A percentile compares a stretch with the other conserved stretches of the same genome.
These are phyloP conservation scores for Petunia hybrid DNA, from an alignment of 305 asterid species.

Conservation along the genomic window DNA sequence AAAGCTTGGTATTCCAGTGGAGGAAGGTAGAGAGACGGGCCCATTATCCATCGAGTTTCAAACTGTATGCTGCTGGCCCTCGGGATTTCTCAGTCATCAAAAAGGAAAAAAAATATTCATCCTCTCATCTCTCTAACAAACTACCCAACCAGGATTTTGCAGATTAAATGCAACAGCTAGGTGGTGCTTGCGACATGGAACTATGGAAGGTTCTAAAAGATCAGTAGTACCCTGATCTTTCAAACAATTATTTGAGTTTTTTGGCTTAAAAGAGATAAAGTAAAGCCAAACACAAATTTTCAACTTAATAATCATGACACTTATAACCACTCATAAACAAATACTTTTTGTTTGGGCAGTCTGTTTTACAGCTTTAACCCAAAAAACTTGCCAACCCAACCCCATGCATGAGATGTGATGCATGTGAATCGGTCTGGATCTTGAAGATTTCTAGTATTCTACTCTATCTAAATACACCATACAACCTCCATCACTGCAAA, in stretches of 20 bases:
- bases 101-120: background rate
- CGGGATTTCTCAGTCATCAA: too few species aligned
- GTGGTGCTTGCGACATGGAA: background rate
- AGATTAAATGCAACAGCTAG: slow-evolving; percentile 11
- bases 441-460: slow-evolving; percentile 26
- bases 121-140: background rate
- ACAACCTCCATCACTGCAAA: slow-evolving; percentile 20
- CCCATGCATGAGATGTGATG: background rate
- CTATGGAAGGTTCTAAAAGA: background rate
- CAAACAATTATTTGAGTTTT: background rate
- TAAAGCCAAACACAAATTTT: background rate
- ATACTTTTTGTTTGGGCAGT: background rate
- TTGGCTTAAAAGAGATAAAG: background rate
- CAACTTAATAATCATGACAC: background rate
- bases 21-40: too few species aligned
- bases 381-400: background rate
- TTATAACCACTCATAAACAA: background rate
- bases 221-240: background rate
- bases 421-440: background rate
- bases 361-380: background rate
- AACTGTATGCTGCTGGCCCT: too few species aligned
- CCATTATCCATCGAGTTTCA: too few species aligned
- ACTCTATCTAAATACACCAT: background rate
- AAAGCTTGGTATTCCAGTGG: too few species aligned
- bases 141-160: background rate